Base-by-base conservation (phyloP, 441 rosid genomes). In the Syzygium syzygioides region DNA sequence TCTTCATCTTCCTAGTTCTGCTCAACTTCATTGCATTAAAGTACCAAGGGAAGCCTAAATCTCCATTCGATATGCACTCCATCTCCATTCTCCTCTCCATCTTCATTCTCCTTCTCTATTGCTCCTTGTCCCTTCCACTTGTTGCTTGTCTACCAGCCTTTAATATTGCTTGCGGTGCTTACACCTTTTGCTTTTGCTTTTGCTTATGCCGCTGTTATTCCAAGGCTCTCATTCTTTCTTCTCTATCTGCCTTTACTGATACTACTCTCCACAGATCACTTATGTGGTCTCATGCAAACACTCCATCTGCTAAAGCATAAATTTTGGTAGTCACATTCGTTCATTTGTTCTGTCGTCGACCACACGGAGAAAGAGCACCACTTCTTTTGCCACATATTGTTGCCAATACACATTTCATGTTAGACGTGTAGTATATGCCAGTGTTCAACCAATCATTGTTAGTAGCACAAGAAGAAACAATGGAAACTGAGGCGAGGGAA, bases 121-220 rank as follows among this genome's bases (percentile, higher is more conserved):
- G 1, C 71, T n/a, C 10, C 34, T n/a, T 14, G 2, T 62, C 4
- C 68, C 68, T 62, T 62, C 34, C 2, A n/a, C 2, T 62, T n/a
- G 68, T 28, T 62, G 10, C 19, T 62, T 19, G 14, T 62, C 68
- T 14, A 62, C 34, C 10, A 0, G 0, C 34, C 68, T 14, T n/a
- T 14, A n/a, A 62, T 54, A n/a, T 8, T n/a, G 68, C 0, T 14
- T n/a, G 10, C 9, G 14, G 0, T 62, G 71, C 71, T 4, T 5
- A 4, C 34, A 7, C 34, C 68, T 28, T 62, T 62, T 14, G 2
- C 68, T 28, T 62, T 17, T 32, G n/a, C 9, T 18, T 0, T n/a
- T 14, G 19, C 19, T n/a, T 1, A 62, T 0, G 18, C 14, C 3
- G 4, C n/a, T 3, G 32, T 62, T 62, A 3, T 62, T n/a, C 2